Conservation (phyloP, 306 rosid species). For the Cucumis melo region DNA sequence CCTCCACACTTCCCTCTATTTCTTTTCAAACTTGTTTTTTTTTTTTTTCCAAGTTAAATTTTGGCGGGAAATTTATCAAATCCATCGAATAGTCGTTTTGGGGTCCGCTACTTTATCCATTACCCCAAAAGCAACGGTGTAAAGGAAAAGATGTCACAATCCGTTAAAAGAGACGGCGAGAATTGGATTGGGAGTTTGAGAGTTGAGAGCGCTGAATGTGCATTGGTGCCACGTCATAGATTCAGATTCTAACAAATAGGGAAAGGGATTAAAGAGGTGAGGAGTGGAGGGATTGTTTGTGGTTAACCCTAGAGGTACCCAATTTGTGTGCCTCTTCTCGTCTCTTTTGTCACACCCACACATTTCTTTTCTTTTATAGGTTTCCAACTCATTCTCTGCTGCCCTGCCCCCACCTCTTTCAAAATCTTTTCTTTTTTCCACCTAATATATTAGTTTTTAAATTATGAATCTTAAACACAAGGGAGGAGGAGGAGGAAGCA, state of each 20-base stretch:
- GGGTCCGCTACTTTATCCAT: conserved; percentile 8
- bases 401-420: neutral
- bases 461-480: no score
- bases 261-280: neutral
- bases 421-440: no score
- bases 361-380: neutral
- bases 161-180: conserved; percentile 5
- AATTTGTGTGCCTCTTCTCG: neutral
- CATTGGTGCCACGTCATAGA: conserved; percentile 3
- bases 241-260: neutral
- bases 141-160: neutral
- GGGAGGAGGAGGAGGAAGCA: no score
- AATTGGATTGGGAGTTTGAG: neutral
- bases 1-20: neutral
- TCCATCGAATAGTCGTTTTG: neutral
- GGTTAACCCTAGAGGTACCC: neutral
- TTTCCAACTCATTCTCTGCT: neutral
- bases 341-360: neutral
- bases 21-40: neutral
- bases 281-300: neutral
- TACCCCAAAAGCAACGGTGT: neutral
- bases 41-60: neutral
- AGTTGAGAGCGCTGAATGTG: no score
- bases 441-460: no score
- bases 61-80: conserved; percentile 12